Evolutionary conservation across 768 basidiomycete genomes (phyloP), one percentile per base, ranked within the genome.

Genomic region (Amanita phalloides): DNA sequence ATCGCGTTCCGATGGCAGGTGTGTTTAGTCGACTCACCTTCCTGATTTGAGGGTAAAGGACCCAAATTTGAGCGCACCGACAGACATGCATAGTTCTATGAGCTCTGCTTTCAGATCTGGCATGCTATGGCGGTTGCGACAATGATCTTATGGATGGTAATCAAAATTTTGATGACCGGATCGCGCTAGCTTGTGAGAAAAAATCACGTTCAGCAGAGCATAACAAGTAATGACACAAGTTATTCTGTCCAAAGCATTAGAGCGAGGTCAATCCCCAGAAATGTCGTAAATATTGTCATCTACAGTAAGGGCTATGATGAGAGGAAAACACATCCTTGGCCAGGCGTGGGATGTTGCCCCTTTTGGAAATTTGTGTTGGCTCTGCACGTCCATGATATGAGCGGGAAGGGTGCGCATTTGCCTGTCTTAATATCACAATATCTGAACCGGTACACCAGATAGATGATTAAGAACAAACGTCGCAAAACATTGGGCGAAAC

Each of bases 21-120:
- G 48, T 17, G 37, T 17, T n/a, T 13, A 7, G 23, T 17, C 13
- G 33, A 30, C 84, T 57, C 64, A 91, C 90, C 93, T 82, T 56
- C 95, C 96, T 32, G 90, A 93, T 77, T 98, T 99, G 53, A 98
- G 77, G 1, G 84, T 89, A 65, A 96, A 99, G 1, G 81, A 74
- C 32, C 95, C 96, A 61, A 97, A 98, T 62, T 85, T 87, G 54
- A 92, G 79, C 1, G 89, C 89, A 30, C 81, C 82, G 9, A 79
- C 78, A 4, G 73, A 63, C 74, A 87, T 80, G 3, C 84, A 71
- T 60, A 81, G 76, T 54, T 79, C 69, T 54, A 91, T 88, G 48
- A 91, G 74, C 51, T 82, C 77, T 53, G 37, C 20, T 36, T 53
- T 53, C 17, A 44, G n/a, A 25, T 50, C 33, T 28, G 41, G 21